Evolutionary conservation across 2,329 filamentous ascomycete genomes (phyloP), one percentile per base, ranked within the genome.

Genomic region (Ustulina deusta): DNA sequence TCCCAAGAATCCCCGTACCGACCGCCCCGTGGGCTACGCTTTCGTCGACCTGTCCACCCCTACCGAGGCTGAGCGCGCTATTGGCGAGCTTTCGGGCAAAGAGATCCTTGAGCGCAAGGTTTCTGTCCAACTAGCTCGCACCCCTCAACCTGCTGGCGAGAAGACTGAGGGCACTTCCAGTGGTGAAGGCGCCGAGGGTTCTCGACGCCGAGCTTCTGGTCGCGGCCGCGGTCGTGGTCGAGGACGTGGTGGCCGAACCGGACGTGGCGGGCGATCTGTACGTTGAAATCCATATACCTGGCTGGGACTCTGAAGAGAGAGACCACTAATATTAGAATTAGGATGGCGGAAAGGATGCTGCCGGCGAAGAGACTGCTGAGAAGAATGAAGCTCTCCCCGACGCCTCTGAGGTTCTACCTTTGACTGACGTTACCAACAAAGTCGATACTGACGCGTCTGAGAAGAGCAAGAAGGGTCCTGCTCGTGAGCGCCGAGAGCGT

Each of bases 61-160:
- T 69, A 90, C 89, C 74, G 96, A 98, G 86, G 96, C 96, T 72
- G 93, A 97, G 84, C 93, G 94, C 82, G 96, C 96, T 79, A 98
- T 99, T 77, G 87, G 89, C 77, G 93, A 97, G 84, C 92, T 99
- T 74, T 97, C 96, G 78, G 95, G 95, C 83, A 94, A 97, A 87
- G 94, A 97, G 85, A 96, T 99, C 78, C 90, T 98, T 68, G 94
- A 97, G 83, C 95, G 96, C 83, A 98, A 98, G 91, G 96, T 98
- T 79, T 98, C 94, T 52, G 96, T 99, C 74, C 96, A 99, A 87
- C 91, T 97, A 78, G 96, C 96, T 78, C 95, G 95, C 85, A 98
- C 97, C 88, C 95, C 95, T 68, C 95, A 98, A 86, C 87, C 92
- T 74, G 87, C 91, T 77, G 90, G 89, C 74, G 92, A 94, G 82